Percentiles rank a stretch among this genome's conserved stretches.
Evolutionary conservation across 345 rosid genomes (phyloP).

Genomic region (Syzygium oleosum): DNA sequence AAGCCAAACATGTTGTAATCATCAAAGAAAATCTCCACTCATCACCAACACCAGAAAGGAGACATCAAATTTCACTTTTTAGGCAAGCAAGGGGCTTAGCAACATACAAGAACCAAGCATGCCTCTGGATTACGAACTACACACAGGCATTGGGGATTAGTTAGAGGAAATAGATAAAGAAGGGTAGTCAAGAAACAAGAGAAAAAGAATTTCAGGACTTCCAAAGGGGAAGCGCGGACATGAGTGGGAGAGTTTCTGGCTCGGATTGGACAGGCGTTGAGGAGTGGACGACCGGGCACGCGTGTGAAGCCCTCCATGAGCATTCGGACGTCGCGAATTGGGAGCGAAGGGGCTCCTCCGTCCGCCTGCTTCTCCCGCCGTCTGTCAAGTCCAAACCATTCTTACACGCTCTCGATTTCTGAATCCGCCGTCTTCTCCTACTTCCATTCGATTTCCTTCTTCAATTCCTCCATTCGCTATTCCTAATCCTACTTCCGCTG

Average conservation of each 20-base stretch:
- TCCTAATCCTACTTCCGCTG: neutral
- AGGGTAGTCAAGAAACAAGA: neutral
- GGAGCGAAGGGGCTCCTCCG: slow-evolving; percentile 33
- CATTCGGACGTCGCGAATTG: slow-evolving; percentile 68
- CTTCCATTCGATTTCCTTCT: neutral
- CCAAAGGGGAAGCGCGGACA: slow-evolving; percentile 75
- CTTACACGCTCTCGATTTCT: slow-evolving; percentile 67
- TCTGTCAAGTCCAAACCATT: slow-evolving; percentile 64
- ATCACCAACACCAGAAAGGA: neutral
- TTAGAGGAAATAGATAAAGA: neutral
- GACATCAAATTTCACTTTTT: neutral
- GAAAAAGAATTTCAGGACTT: slow-evolving; percentile 22
- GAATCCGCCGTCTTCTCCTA: slow-evolving; percentile 47
- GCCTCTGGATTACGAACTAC: slow-evolving; percentile 44
- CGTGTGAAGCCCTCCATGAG: slow-evolving; percentile 71
- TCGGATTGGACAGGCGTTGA: slow-evolving; percentile 73
- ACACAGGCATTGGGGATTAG: neutral
- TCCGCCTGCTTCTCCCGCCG: slow-evolving; percentile 34
- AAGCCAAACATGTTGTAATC: neutral
- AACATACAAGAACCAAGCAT: neutral
- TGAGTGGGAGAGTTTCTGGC: slow-evolving; percentile 60
- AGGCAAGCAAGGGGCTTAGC: neutral
- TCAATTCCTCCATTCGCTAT: neutral
- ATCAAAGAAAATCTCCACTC: neutral
- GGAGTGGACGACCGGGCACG: slow-evolving; percentile 48